These are phyloP conservation scores for Boletus coccyginus DNA, from an alignment of 768 basidiomycete species.

Conservation along the genomic window DNA sequence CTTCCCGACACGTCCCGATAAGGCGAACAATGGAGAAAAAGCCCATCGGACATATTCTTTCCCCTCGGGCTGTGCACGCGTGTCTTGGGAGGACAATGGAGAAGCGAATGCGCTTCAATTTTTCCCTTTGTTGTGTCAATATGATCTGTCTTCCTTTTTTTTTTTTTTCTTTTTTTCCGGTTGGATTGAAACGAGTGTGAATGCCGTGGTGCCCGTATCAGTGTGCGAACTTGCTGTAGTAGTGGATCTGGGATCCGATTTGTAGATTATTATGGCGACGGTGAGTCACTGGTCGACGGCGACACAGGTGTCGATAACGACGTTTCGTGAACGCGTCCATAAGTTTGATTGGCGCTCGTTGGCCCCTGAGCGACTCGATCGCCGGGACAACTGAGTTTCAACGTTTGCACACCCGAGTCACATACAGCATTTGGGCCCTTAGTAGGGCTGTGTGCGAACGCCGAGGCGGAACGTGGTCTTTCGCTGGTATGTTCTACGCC, in stretches of 20 bases:
- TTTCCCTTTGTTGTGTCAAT: too few relatives aligned
- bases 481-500: background rate
- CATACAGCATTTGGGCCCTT: background rate
- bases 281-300: too few relatives aligned
- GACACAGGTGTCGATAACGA: too few relatives aligned
- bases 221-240: background rate
- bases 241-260: background rate
- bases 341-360: background rate
- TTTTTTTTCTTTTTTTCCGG: too few relatives aligned
- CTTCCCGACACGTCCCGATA: background rate
- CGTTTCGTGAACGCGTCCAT: too few relatives aligned
- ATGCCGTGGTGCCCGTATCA: too few relatives aligned
- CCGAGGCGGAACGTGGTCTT: background rate
- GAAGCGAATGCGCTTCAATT: background rate
- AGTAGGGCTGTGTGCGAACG: background rate
- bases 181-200: too few relatives aligned
- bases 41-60: background rate
- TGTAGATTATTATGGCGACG: too few relatives aligned
- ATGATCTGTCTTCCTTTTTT: too few relatives aligned
- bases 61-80: background rate
- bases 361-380: background rate
- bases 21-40: constrained; percentile 11
- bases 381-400: background rate
- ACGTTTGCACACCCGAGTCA: background rate
- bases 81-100: constrained; percentile 14